Evolutionary conservation across 2,329 filamentous ascomycete genomes (phyloP).

Genomic region (Colletotrichum sp.): DNA sequence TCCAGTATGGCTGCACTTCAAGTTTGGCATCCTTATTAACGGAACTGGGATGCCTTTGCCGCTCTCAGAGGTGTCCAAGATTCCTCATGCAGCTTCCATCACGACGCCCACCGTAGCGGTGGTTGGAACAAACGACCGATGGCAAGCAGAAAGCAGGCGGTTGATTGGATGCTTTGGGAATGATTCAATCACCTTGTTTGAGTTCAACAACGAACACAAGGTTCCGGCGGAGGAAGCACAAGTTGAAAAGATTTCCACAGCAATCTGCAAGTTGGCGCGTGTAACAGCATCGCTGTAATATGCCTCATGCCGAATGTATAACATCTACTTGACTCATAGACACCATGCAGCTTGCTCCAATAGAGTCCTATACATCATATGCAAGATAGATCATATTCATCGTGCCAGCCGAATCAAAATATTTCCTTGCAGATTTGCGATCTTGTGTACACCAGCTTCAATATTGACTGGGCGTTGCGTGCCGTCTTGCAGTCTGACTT

Average conservation of each 20-base stretch:
- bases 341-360: background rate
- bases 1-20: background rate
- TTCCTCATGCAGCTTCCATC: background rate
- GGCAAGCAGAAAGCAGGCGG: background rate
- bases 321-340: background rate
- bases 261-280: background rate
- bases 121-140: background rate
- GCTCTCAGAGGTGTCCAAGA: background rate
- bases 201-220: background rate
- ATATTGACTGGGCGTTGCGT: background rate
- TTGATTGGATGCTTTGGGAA: background rate
- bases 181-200: background rate
- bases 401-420: background rate
- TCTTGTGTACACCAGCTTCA: background rate
- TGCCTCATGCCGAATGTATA: background rate
- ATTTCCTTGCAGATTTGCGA: background rate
- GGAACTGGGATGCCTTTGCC: background rate
- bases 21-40: background rate
- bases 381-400: background rate
- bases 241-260: background rate
- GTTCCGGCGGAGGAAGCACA: background rate
- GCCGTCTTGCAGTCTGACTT: background rate
- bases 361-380: background rate
- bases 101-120: background rate
- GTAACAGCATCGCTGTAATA: background rate